Evolutionary conservation across 306 rosid species (phyloP), one percentile per base, ranked within the genome.

Genomic region (Vigna angularis): DNA sequence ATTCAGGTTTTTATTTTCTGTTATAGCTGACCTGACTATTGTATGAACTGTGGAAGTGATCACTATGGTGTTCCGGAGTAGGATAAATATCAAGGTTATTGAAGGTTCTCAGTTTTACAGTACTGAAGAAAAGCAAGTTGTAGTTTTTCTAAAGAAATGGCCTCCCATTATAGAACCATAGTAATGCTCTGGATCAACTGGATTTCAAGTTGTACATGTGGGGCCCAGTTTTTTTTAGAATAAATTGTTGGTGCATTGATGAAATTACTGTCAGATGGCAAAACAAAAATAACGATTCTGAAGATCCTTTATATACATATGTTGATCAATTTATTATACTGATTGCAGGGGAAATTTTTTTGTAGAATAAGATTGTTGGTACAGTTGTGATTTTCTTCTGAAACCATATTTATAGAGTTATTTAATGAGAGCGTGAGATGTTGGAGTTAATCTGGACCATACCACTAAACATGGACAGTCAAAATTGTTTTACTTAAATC

Each of bases 191-290:
- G 64, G 73, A 49, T 51, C 47, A 66, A 76, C 20, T 15, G 20
- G 55, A 52, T 70, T 74, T 74, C 72, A 56, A 77, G 40, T 53
- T 69, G 59, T 51, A 73, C 65, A 40, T 18, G 36, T 36, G 53
- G 49, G 79, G 48, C 73, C n/a, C 26, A 50, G 26, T 50, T 58
- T 49, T 70, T 81, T 73, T 53, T 73, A 6, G 62, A 53, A 18
- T 77, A 44, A 34, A 22, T 49, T 78, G 76, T 53, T 59, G 76
- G 72, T 77, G 75, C 28, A 32, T 47, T 44, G 45, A 36, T 73
- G 50, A 30, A 13, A 56, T 58, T 40, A 3, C 40, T 49, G 44
- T 8, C 45, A 13, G 18, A 38, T 49, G 72, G 28, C 48, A 12
- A 38, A 57, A 73, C 52, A 55, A 30, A 55, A 12, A 17, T 45